Conservation (phyloP, 805 yeast genomes). For the Kazachstania bromeliacearum region DNA sequence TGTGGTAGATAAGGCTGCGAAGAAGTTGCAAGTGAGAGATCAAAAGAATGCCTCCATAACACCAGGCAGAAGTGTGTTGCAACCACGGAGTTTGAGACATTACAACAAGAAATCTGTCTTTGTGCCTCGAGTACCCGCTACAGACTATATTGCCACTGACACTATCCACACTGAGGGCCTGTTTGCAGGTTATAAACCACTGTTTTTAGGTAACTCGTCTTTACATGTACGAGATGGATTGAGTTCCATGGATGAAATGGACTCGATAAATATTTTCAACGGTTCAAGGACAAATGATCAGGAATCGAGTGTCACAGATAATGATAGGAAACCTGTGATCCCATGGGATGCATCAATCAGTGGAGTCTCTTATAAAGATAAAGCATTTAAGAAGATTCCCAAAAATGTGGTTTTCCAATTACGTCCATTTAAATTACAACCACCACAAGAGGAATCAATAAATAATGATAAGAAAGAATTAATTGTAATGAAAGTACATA, state of each 20-base stretch:
- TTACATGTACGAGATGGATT: slow-evolving; percentile 1
- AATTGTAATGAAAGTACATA: slow-evolving; percentile 27
- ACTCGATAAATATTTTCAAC: background rate
- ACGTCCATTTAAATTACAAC: slow-evolving; percentile 28
- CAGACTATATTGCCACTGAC: slow-evolving; percentile 20
- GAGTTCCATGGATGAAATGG: background rate
- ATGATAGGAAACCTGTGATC: slow-evolving; percentile 22
- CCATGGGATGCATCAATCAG: slow-evolving; percentile 35
- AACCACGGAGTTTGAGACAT: background rate
- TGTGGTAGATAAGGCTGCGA: background rate
- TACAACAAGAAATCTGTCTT: slow-evolving; percentile 5
- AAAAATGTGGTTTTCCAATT: slow-evolving; percentile 29
- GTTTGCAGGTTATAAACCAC: slow-evolving; percentile 39
- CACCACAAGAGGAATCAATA: slow-evolving; percentile 37
- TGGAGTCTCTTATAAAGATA: slow-evolving; percentile 29
- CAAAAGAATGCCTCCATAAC: background rate
- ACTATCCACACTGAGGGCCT: slow-evolving; percentile 33
- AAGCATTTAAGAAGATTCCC: slow-evolving; percentile 31
- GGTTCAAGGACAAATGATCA: too few species aligned
- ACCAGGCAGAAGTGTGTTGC: background rate
- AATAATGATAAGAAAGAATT: slow-evolving; percentile 41
- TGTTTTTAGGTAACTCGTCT: slow-evolving; percentile 33
- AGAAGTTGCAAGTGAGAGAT: background rate
- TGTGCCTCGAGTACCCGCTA: slow-evolving; percentile 25
- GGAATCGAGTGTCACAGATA: slow-evolving; percentile 2